Evolutionary conservation across 1,284 basidiomycete species (phyloP), one percentile per base, ranked within the genome.

Genomic region (Sphagnurus paluster): DNA sequence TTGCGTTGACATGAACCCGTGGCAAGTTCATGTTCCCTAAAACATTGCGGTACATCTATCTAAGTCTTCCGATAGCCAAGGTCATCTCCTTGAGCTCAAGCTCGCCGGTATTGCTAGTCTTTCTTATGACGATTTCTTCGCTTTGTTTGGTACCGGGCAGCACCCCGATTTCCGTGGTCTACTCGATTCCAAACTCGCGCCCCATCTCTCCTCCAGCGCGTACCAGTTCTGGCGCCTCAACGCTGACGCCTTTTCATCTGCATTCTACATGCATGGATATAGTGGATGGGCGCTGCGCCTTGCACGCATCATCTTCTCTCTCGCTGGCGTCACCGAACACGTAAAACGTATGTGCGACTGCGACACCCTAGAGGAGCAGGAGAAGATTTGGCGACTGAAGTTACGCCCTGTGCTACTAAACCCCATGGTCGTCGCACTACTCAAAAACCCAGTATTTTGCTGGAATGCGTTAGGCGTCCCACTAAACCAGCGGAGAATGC

Each of bases 401-500:
- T 61, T 91, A 6, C 72, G 83, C 45, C 83, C 82, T 1, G 78
- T 87, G 19, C 62, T 92, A 25, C 69, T 90, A 46, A 87, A 87
- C 61, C 77, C 77, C 21, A 58, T 82, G 21, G 79, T 90, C 51
- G 76, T 84, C 52, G 70, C 76, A 4, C 70, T 90, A 53, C 67
- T 90, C 38, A 79, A 76, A 46, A 82, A 72, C 42, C 81, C 80
- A 10, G 61, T 78, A 32, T 91, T 93, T 65, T 82, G 87, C 51
- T 93, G 90, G 90, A 90, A 90, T 57, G 87, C 88, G 0, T 71
- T 92, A 11, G 88, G 89, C 25, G 87, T 92, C 1, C 89, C 89
- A 2, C 70, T 76, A 56, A 88, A 89, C 62, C 89, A 92, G 68
- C 77, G 84, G 23, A 33, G 44, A 57, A 84, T 82, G 70, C 74